Percentiles rank a stretch among this genome's conserved stretches.
These are phyloP conservation scores for Neopestalotiopsis clavispora DNA, from an alignment of 2,329 filamentous ascomycete species.

Conservation along the genomic window DNA sequence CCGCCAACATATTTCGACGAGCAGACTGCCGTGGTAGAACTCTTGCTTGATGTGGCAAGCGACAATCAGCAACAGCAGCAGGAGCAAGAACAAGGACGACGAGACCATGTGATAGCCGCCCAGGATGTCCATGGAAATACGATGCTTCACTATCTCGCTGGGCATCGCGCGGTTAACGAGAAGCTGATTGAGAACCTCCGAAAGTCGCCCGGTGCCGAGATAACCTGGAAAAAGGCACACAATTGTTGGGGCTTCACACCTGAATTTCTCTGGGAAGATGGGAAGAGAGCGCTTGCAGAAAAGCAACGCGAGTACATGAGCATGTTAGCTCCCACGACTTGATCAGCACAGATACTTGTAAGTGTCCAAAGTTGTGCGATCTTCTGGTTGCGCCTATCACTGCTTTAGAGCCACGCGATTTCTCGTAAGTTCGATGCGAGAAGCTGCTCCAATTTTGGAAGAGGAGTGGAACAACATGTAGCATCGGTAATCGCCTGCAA, in stretches of 20 bases:
- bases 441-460: too few species aligned
- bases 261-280: neutral
- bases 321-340: neutral
- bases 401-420: too few species aligned
- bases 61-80: neutral
- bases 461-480: too few species aligned
- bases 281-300: neutral
- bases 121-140: neutral
- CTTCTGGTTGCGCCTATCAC: too few species aligned
- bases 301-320: neutral
- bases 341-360: neutral
- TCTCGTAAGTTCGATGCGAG: too few species aligned
- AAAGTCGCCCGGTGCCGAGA: neutral
- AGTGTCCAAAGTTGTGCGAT: too few species aligned
- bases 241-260: neutral
- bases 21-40: neutral
- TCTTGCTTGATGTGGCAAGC: neutral
- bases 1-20: neutral
- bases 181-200: neutral
- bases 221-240: neutral
- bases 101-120: neutral
- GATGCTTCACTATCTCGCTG: neutral
- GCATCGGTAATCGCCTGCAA: too few species aligned
- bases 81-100: neutral
- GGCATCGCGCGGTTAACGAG: neutral